Evolutionary conservation across 192 early-diverging fungal genomes (phyloP), one percentile per base, ranked within the genome.

Genomic region (Paraglomus occultum): DNA sequence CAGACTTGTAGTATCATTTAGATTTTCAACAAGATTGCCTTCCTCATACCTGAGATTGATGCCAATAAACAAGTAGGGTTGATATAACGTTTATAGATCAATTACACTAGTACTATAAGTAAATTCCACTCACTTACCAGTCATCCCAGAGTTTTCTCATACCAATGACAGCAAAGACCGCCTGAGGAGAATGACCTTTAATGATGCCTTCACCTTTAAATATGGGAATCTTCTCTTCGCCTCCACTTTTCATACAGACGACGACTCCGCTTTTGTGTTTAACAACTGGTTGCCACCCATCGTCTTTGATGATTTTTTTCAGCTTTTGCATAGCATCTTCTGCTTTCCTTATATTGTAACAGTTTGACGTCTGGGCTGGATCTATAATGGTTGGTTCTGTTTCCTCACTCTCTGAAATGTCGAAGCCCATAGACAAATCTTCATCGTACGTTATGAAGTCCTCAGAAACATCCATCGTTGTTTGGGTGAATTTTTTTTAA

Each of bases 101-200:
- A 52, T 47, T 1, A 51, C 22, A 9, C 5, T n/a, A 20, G 57
- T 17, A 18, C 14, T 5, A 59, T 15, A 52, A 8, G 10, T 65
- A 38, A 45, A 45, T 20, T 67, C 50, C 66, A 63, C 31, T 31
- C 31, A 31, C 31, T 79, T 63, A 79, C 78, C 73, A 72, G 61
- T 80, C 80, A 73, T 85, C 83, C 83, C 83, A 85, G 5, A 83
- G 75, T 70, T 81, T 83, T 51, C 83, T 73, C 57, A 81, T 78
- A 6, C 80, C 80, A 69, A 84, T 80, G 1, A 85, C 82, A n/a
- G 80, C 78, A 59, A 85, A 83, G n/a, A 83, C 76, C 2, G 80
- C 70, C 50, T 83, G 80, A 22, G 83, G 81, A 23, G 71, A 69
- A 43, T 79, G 83, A 0, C 79, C 82, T 49, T 79, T 76, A 38